Evolutionary conservation across 495 filamentous ascomycete species (phyloP), one percentile per base, ranked within the genome.

Genomic region (Aspergillus bridgeri): DNA sequence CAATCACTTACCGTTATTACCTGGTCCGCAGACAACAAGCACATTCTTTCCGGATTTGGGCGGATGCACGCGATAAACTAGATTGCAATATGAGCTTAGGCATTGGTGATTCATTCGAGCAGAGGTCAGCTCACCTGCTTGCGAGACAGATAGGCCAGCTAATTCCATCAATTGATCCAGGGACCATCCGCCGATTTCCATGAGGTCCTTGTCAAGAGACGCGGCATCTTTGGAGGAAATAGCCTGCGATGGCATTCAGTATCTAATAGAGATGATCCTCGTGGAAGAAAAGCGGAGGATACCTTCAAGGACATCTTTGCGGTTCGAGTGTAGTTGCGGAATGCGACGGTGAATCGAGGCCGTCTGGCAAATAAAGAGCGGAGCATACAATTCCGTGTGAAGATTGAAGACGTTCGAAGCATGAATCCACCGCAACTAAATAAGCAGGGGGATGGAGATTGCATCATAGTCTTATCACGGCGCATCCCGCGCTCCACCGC

Each of bases 81-180:
- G 7, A 22, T 17, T 19, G 15, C 45, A 5, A 15, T 44, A 0
- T 44, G 13, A 17, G 11, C 5, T 1, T 43, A 15, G 22, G 23
- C 0, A 20, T 17, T 42, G 20, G 42, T 27, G 8, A n/a, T 27
- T 15, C 15, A 27, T 17, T 44, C 33, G 6, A 44, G 33, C 20
- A 33, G 33, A 17, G 18, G 13, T 19, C 11, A 24, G 44, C 64
- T 61, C 51, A 93, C 92, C 87, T 48, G 88, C 92, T 81, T 98
- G 92, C 5, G 93, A 91, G 3, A 98, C 94, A 2, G 92, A 91
- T 1, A 97, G 78, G 0, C 94, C 94, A 27, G 94, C 94, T 3
- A 98, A 77, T 68, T 98, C 94, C 94, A 98, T 98, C 52, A 98
- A 77, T 69, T 98, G 94, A 71, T 98, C 94, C 43, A 98, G 80